Evolutionary conservation across 345 rosid genomes (phyloP).

Genomic region (Erodium maritimum): DNA sequence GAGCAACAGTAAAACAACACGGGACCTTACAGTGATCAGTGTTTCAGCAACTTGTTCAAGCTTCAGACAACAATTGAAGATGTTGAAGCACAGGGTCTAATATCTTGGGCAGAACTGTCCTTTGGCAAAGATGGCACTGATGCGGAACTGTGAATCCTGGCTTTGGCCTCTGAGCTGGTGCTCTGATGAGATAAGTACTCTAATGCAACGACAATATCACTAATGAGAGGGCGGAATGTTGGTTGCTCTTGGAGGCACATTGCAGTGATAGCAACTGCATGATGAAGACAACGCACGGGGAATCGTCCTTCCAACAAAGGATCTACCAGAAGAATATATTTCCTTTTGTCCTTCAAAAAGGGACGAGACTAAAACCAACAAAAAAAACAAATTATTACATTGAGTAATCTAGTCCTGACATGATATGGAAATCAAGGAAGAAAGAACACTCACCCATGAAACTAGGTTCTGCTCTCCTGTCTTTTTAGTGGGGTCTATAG

Average conservation of each 20-base stretch:
- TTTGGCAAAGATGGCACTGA: slow-evolving; percentile 7
- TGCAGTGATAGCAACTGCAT: slow-evolving; percentile 71
- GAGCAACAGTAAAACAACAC: too few relatives aligned
- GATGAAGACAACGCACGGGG: slow-evolving; percentile 75
- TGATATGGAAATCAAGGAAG: too few relatives aligned
- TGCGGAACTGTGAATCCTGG: slow-evolving; percentile 12
- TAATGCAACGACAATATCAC: slow-evolving; percentile 80
- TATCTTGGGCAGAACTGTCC: neutral
- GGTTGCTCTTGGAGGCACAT: slow-evolving; percentile 98
- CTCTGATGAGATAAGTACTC: slow-evolving; percentile 53
- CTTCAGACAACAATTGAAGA: neutral
- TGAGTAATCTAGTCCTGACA: too few relatives aligned
- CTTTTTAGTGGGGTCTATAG: slow-evolving; percentile 44
- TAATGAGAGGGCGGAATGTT: slow-evolving; percentile 63
- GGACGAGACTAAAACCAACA: slow-evolving; percentile 47
- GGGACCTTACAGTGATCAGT: too few relatives aligned
- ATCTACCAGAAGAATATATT: slow-evolving; percentile 57
- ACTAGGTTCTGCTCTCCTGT: slow-evolving; percentile 78
- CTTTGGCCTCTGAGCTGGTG: slow-evolving; percentile 10
- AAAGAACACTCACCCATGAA: slow-evolving; percentile 52
- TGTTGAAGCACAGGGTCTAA: neutral
- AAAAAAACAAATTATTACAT: neutral
- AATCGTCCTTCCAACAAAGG: slow-evolving; percentile 57
- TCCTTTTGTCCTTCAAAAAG: slow-evolving; percentile 62
- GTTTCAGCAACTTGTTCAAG: too few relatives aligned